A percentile compares a stretch with the other conserved stretches of the same genome.
Conservation (phyloP, 2,329 filamentous ascomycete genomes). For the Talaromyces sp. region DNA sequence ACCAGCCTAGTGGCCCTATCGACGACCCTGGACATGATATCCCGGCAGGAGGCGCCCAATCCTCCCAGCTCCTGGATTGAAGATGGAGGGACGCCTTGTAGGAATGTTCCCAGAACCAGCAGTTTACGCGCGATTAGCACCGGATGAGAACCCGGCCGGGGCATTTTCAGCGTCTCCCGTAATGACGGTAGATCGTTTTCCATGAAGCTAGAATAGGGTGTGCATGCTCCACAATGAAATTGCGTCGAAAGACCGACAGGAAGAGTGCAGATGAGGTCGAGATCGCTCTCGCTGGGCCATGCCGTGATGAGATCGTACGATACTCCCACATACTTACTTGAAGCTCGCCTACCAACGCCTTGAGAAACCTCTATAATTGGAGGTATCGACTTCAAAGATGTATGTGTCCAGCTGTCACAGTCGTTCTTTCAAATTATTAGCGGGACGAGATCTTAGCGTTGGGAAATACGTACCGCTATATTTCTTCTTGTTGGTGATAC, state of each 20-base stretch:
- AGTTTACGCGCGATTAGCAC: conserved; percentile 47
- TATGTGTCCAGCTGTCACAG: neutral
- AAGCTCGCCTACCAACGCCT: neutral
- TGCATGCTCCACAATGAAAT: conserved; percentile 33
- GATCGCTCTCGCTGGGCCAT: conserved; percentile 39
- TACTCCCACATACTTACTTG: conserved; percentile 13
- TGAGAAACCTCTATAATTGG: neutral
- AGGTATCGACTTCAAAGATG: neutral
- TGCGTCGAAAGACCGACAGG: conserved; percentile 28
- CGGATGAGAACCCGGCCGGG: conserved; percentile 41
- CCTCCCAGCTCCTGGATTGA: conserved; percentile 17
- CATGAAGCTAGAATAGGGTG: conserved; percentile 12
- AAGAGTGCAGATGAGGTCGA: conserved; percentile 32
- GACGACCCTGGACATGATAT: conserved; percentile 24
- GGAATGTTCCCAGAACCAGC: conserved; percentile 43
- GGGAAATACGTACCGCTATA: neutral
- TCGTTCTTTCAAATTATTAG: neutral
- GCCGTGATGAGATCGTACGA: conserved; percentile 29
- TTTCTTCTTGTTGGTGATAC: neutral
- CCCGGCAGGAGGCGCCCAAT: conserved; percentile 18
- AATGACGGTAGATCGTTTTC: conserved; percentile 11
- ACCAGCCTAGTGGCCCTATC: conserved; percentile 28
- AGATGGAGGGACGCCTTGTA: conserved; percentile 44
- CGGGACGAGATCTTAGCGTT: neutral
- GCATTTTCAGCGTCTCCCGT: conserved; percentile 33